These are phyloP conservation scores for Bathelium albidoporum DNA, from an alignment of 495 filamentous ascomycete genomes.

Conservation along the genomic window DNA sequence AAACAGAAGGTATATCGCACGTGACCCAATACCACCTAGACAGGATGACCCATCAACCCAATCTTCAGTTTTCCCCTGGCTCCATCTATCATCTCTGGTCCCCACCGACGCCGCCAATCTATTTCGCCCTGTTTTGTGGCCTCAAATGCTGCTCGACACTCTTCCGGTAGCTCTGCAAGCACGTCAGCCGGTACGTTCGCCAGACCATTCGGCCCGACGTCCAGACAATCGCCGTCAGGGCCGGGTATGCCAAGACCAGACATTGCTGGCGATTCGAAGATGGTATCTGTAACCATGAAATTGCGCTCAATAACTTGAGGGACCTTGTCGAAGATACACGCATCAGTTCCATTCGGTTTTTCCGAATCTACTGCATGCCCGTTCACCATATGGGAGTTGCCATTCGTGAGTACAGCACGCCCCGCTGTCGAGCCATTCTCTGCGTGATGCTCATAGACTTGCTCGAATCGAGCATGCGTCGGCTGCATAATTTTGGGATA, in stretches of 20 bases:
- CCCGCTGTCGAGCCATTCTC: constrained; percentile 3
- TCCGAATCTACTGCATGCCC: constrained; percentile 4
- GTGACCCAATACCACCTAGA: constrained; percentile 19
- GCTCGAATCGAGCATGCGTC: constrained; percentile 72
- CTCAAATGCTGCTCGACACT: constrained; percentile 60
- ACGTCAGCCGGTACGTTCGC: constrained; percentile 55
- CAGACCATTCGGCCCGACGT: constrained; percentile 55
- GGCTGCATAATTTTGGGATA: constrained; percentile 85
- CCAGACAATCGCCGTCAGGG: constrained; percentile 49
- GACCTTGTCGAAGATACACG: constrained; percentile 51
- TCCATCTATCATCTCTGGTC: constrained; percentile 46
- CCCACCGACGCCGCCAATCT: constrained; percentile 66
- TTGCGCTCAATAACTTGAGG: constrained; percentile 57
- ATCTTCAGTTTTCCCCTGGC: constrained; percentile 41
- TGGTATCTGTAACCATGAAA: constrained; percentile 64
- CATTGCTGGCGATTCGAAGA: constrained; percentile 51
- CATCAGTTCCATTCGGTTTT: background rate
- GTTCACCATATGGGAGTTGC: constrained; percentile 13
- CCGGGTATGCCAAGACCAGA: constrained; percentile 52
- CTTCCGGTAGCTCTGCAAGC: constrained; percentile 55
- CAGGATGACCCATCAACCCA: constrained; percentile 31
- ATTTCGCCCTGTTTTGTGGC: constrained; percentile 49
- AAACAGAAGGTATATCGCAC: too few relatives aligned
- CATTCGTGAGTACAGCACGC: constrained; percentile 13
- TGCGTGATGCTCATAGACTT: constrained; percentile 17